These are phyloP conservation scores for Solanum habrochaites DNA, from an alignment of 257 asterid species.

Conservation along the genomic window DNA sequence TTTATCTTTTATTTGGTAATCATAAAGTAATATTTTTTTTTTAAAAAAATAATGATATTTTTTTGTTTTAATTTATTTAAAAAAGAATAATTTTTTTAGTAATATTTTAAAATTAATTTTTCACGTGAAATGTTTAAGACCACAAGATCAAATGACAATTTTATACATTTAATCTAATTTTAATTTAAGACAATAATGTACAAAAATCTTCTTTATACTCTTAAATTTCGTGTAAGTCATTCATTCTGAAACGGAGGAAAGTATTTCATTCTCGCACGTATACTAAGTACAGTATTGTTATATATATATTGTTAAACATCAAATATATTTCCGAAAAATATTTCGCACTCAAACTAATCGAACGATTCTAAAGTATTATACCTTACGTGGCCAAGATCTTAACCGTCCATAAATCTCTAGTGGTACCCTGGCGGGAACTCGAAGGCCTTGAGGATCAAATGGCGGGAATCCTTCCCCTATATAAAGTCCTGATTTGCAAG, in stretches of 20 bases:
- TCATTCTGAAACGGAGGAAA: fast-evolving
- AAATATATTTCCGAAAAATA: neutral
- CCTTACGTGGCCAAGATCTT: neutral
- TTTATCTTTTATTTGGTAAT: too few relatives aligned
- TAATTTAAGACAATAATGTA: too few relatives aligned
- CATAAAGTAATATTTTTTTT: neutral
- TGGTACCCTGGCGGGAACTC: neutral
- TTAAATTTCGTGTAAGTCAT: too few relatives aligned
- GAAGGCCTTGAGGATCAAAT: neutral
- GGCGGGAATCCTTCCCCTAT: slow-evolving; percentile 3
- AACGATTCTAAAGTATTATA: too few relatives aligned
- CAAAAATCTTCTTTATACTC: too few relatives aligned
- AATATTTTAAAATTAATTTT: too few relatives aligned
- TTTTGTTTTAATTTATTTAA: fast-evolving
- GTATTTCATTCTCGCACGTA: fast-evolving
- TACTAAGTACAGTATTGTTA: neutral
- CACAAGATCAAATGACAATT: too few relatives aligned
- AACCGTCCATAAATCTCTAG: neutral
- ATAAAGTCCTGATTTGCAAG: neutral
- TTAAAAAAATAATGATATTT: too few relatives aligned
- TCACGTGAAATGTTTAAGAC: too few relatives aligned
- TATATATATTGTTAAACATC: neutral
- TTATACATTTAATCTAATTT: too few relatives aligned
- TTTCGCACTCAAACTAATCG: neutral
- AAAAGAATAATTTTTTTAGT: too few relatives aligned